Evolutionary conservation across 371 early-diverging fungal species (phyloP).

Genomic region (Gilbertella persicaria): DNA sequence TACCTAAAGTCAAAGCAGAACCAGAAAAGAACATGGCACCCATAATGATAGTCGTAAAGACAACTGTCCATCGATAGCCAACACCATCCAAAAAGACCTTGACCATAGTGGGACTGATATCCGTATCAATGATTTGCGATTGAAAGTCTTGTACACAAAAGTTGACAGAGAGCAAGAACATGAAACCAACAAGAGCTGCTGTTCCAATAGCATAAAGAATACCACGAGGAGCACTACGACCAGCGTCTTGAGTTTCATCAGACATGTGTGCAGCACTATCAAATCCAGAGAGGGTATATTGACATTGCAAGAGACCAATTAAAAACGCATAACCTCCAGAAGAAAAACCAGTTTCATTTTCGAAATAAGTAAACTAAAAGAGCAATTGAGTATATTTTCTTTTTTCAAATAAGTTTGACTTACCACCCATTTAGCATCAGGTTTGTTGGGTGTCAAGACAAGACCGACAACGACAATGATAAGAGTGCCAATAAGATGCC

Average conservation of each 20-base stretch:
- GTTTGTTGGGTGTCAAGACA: slow-evolving; percentile 50
- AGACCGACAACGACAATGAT: slow-evolving; percentile 59
- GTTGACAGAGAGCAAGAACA: slow-evolving; percentile 41
- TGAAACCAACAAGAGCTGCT: slow-evolving; percentile 45
- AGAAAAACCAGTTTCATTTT: slow-evolving; percentile 48
- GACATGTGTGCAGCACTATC: slow-evolving; percentile 79
- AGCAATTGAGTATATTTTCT: not conserved
- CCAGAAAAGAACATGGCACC: slow-evolving; percentile 62
- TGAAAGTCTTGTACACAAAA: slow-evolving; percentile 46
- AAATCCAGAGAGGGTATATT: slow-evolving; percentile 68
- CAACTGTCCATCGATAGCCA: slow-evolving; percentile 53
- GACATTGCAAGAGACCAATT: slow-evolving; percentile 49
- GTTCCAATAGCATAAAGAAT: slow-evolving; percentile 58
- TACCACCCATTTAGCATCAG: slow-evolving; percentile 49
- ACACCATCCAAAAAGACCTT: slow-evolving; percentile 63
- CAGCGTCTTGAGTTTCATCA: slow-evolving; percentile 72
- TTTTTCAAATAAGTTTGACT: slow-evolving; percentile 1
- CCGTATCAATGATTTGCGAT: slow-evolving; percentile 45
- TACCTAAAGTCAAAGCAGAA: slow-evolving; percentile 52
- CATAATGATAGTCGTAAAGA: slow-evolving; percentile 53
- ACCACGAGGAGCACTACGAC: slow-evolving; percentile 64
- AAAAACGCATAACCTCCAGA: slow-evolving; percentile 45
- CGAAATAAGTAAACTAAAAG: slow-evolving; percentile 38
- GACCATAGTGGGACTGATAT: slow-evolving; percentile 45
- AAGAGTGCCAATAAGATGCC: slow-evolving; percentile 62